phyloP scores from a whole-genome alignment of 148 eudicot genomes.

The Cornus florida region DNA sequence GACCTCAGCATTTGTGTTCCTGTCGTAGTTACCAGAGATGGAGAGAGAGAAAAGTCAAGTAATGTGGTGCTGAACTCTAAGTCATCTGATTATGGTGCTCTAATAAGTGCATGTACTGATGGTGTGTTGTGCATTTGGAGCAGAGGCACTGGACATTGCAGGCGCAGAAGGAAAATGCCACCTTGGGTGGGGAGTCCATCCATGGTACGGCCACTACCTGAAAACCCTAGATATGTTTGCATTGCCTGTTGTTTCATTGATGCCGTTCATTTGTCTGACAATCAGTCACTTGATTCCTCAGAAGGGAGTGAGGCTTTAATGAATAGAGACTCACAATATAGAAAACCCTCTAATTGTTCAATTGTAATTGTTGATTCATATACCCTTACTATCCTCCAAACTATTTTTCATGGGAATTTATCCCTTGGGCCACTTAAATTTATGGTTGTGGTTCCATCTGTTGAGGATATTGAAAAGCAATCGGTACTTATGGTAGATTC shows the following conservation, averaged over 20 bases:
- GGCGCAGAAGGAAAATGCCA: constrained; percentile 87
- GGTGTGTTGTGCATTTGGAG: constrained; percentile 96
- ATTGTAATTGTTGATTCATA: constrained; percentile 78
- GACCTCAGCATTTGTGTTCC: constrained; percentile 83
- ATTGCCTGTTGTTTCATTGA: constrained; percentile 57
- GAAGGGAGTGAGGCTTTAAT: constrained; percentile 40
- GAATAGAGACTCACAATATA: constrained; percentile 34
- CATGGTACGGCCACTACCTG: constrained; percentile 57
- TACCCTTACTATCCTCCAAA: constrained; percentile 74
- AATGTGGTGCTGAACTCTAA: constrained; percentile 33
- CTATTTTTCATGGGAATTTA: constrained; percentile 74
- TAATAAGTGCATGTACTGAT: constrained; percentile 88
- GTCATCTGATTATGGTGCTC: constrained; percentile 49
- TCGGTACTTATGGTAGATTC: constrained; percentile 66
- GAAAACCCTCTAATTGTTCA: constrained; percentile 59
- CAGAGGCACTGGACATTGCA: constrained; percentile 89
- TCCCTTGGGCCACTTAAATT: constrained; percentile 73
- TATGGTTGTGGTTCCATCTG: constrained; percentile 56
- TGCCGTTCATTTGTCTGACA: constrained; percentile 33
- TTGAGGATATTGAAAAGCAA: constrained; percentile 50
- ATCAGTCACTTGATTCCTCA: constrained; percentile 37
- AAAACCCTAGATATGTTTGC: constrained; percentile 81
- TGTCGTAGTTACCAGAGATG: constrained; percentile 47
- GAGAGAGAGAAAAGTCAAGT: constrained; percentile 33
- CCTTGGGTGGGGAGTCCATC: constrained; percentile 93